Evolutionary conservation across 2,329 filamentous ascomycete species (phyloP), one percentile per base, ranked within the genome.

Genomic region (Beauveria asiatica): DNA sequence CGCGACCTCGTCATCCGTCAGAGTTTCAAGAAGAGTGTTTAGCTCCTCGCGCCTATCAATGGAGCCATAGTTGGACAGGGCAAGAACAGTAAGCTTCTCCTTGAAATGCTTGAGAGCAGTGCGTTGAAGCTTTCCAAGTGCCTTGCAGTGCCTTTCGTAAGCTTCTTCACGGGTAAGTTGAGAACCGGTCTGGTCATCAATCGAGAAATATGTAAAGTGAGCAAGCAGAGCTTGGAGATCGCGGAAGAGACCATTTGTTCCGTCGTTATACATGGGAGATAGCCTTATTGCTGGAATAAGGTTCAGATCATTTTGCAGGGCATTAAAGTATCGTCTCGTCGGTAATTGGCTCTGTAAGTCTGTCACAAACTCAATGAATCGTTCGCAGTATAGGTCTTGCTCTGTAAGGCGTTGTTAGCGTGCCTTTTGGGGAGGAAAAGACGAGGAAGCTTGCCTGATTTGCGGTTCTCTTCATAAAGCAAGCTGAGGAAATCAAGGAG

Each of bases 321-420:
- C 86, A 72, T 97, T 97, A 70, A 96, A 90, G 71, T 97, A 97
- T 72, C 94, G 85, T 66, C 94, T 82, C 3, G 95, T 99, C 0
- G 94, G 94, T 52, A 97, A 78, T 72, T 99, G 94, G 68, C 93
- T 97, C 71, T 95, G 86, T 21, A 99, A 76, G 70, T 99, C 94
- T 9, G 89, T 87, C 52, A 99, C 78, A 56, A 99, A 87, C 73
- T 99, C 94, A 56, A 94, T 75, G 64, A 97, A 93, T n/a, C 92
- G 84, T 73, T 97, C 93, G 70, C 91, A 96, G 73, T 97, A 99
- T 3, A 84, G 75, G 21, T 92, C 72, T 65, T 89, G 85, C 37
- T 92, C 87, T 73, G 74, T 64, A 62, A 79, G 21, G 21, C 80
- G 53, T 72, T 72, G 57, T 60, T 54, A 60, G 50, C 42, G n/a